Percentiles rank a stretch among this genome's conserved stretches.
phyloP scores from a whole-genome alignment of 106 monocot genomes.

The Apostasia ramifera region DNA sequence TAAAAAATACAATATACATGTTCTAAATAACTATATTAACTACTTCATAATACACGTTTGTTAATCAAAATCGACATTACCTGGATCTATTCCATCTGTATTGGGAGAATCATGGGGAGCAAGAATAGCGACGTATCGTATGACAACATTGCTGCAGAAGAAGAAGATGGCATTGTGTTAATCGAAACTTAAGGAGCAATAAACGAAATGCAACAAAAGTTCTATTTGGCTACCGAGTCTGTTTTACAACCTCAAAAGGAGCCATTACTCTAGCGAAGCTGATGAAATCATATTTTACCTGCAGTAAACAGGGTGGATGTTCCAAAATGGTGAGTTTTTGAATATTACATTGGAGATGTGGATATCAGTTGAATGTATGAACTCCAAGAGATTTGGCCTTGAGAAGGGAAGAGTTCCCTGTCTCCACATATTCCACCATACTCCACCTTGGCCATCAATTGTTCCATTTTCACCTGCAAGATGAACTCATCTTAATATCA shows the following conservation, averaged over 20 bases:
- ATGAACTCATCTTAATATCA: background rate
- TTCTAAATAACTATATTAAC: too few species aligned
- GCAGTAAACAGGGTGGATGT: conserved; percentile 97
- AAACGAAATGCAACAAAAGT: background rate
- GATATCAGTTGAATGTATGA: conserved; percentile 59
- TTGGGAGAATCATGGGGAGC: conserved; percentile 24
- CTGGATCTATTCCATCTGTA: conserved; percentile 24
- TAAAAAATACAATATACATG: too few species aligned
- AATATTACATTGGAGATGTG: conserved; percentile 74
- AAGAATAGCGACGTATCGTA: conserved; percentile 3
- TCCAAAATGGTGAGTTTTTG: conserved; percentile 89
- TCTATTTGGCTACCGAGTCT: background rate
- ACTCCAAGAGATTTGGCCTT: conserved; percentile 66
- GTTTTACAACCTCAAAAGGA: too few species aligned
- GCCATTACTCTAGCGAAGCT: too few species aligned
- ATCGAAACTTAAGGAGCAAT: background rate
- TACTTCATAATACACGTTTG: too few species aligned
- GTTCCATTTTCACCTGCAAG: conserved; percentile 75
- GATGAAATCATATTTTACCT: conserved; percentile 26
- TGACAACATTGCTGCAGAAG: conserved; percentile 1
- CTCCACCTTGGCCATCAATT: conserved; percentile 86
- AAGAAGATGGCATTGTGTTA: background rate
- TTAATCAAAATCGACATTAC: background rate
- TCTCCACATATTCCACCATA: conserved; percentile 95
- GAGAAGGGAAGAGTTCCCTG: conserved; percentile 59